Evolutionary conservation across 164 flowering plant genomes (phyloP), one percentile per base, ranked within the genome.

Genomic region (Liquidambar formosana): DNA sequence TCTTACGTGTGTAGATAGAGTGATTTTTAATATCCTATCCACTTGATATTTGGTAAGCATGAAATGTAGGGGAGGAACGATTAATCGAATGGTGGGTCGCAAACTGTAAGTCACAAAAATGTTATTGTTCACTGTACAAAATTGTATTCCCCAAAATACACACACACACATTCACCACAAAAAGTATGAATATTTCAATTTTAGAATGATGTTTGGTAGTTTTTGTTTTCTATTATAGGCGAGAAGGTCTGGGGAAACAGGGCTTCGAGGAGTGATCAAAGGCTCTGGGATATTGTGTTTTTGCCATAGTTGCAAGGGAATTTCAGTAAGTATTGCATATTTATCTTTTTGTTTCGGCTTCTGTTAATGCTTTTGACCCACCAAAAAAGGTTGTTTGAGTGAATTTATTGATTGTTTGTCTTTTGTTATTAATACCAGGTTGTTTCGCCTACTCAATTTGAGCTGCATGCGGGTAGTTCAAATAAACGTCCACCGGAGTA

Each of bases 391-490:
- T 62, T 45, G 16, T 41, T 28, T 18, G 25, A 23, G 45, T 19
- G 52, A 4, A 48, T 22, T 57, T 38, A 21, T 45, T 51, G 33
- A 13, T 8, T 26, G 26, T 9, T 15, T 61, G 27, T 52, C 26
- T 73, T 61, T 58, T 44, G 28, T 33, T 56, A 23, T 60, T 9
- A 43, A 44, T 64, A 44, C 77, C 77, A 94, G 99, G 83, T 88
- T 67, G 76, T 94, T 27, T 68, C 85, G 0, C 89, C 94, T 60
- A 69, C 64, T 22, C 69, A 77, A 45, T 94, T 87, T 79, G 94
- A 92, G 76, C 58, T 71, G 61, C 99, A 94, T 81, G 99, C 97
- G 10, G 85, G 88, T 51, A 87, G 97, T 76, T 43, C 69, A 58
- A 87, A 89, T 70, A 90, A 89, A 66, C 85, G 86, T 61, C 86